Evolutionary conservation across 202 grass and related monocot species (phyloP), one percentile per base, ranked within the genome.

Genomic region (Dendrocalamus latiflorus): DNA sequence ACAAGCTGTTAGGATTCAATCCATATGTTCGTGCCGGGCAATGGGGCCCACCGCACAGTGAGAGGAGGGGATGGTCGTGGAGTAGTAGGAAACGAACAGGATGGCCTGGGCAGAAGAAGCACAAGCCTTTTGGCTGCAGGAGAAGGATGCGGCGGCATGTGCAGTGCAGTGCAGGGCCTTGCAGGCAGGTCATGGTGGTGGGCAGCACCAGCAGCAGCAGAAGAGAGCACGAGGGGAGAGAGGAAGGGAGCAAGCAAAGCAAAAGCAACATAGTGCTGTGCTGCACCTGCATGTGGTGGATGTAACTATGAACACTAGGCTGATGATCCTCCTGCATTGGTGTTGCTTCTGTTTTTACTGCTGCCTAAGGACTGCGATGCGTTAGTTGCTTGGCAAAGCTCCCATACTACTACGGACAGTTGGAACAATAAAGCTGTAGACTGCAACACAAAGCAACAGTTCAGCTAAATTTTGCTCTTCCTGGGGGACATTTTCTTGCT

Each of bases 371-470:
- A 21, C 76, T 30, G 72, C 37, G 72, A 48, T 59, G 81, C 39
- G 9, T 78, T 43, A 59, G 72, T 70, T 70, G 21, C 53, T 70
- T 33, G 44, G 76, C 17, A 48, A 63, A 69, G 63, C 0, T 34
- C 47, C 67, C 22, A 25, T 43, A n/a, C 37, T 14, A 79, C 66
- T 12, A 85, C 22, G 59, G 67, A 78, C 83, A 79, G 79, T 86
- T 79, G 73, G 88, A 86, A 53, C 83, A 85, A 90, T 59, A 77
- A 78, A 86, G 84, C 88, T 86, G 79, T 53, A 86, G 79, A 45
- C 42, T 80, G 79, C 74, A 86, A 45, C 42, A 39, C 83, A 90
- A 78, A 86, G 79, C 73, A 79, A 86, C 74, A 20, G 10, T 75
- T 86, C 37, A 75, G 74, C 84, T 82, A 8, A 82, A 55, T 51